These are phyloP conservation scores for Gypsophila paniculata DNA, from an alignment of 179 eudicot species.

Conservation along the genomic window DNA sequence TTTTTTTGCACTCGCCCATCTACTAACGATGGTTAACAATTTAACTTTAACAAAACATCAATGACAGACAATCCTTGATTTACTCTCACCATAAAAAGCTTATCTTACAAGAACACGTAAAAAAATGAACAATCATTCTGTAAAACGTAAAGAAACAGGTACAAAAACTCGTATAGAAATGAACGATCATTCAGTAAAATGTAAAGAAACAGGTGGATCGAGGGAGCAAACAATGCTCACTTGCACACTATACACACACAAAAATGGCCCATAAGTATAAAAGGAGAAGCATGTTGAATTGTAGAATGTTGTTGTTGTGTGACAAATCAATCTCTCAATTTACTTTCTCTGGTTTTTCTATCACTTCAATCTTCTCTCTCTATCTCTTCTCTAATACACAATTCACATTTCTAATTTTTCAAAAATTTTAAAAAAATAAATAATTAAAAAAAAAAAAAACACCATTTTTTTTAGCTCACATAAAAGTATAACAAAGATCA, in stretches of 20 bases:
- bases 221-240: too few relatives aligned
- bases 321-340: conserved; percentile 16
- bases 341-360: not conserved
- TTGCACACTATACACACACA: not conserved
- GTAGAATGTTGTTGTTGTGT: not conserved
- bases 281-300: conserved; percentile 22
- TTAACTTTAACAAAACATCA: too few relatives aligned
- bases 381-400: conserved; percentile 10
- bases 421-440: not conserved
- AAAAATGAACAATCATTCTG: too few relatives aligned
- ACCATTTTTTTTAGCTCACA: conserved; percentile 8
- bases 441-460: not conserved
- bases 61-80: too few relatives aligned
- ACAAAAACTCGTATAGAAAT: too few relatives aligned
- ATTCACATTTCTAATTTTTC: conserved; percentile 16
- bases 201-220: too few relatives aligned
- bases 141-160: too few relatives aligned
- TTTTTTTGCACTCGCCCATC: too few relatives aligned
- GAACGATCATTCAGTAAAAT: too few relatives aligned
- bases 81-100: too few relatives aligned
- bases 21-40: too few relatives aligned
- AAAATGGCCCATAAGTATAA: conserved; percentile 33
- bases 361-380: conserved; percentile 23
- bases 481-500: not conserved
- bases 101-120: too few relatives aligned